phyloP scores from a whole-genome alignment of 2,329 filamentous ascomycete genomes.

The Fusarium nematophilum region DNA sequence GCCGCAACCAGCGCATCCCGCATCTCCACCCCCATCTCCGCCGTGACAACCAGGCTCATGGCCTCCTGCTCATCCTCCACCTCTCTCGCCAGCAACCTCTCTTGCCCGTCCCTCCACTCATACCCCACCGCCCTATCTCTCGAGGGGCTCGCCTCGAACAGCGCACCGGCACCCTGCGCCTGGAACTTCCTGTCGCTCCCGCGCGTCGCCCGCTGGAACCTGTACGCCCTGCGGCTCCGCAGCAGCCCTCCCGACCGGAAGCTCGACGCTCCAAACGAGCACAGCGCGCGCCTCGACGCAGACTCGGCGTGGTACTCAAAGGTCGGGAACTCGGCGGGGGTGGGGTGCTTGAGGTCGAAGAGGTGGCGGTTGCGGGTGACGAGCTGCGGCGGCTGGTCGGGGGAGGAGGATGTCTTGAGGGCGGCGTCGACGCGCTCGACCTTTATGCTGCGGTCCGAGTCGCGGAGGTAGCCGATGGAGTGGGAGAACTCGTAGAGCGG shows the following conservation, averaged over 20 bases:
- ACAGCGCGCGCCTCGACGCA: constrained; percentile 43
- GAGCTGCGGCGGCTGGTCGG: constrained; percentile 39
- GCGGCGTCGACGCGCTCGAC: constrained; percentile 48
- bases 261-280: constrained; percentile 45
- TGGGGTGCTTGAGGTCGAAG: constrained; percentile 50
- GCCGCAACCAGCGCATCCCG: constrained; percentile 51
- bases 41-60: constrained; percentile 47
- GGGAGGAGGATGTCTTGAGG: constrained; percentile 27
- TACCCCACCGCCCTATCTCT: constrained; percentile 42
- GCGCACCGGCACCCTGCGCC: constrained; percentile 25
- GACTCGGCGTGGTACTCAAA: constrained; percentile 50
- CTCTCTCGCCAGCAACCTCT: constrained; percentile 48
- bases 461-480: constrained; percentile 47
- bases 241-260: constrained; percentile 39
- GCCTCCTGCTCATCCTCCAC: constrained; percentile 40
- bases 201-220: constrained; percentile 45
- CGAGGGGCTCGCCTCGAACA: constrained; percentile 46
- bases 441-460: constrained; percentile 46
- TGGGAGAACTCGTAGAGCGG: constrained; percentile 53
- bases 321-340: constrained; percentile 39
- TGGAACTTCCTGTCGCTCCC: constrained; percentile 38
- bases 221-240: constrained; percentile 41
- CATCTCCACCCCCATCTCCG: constrained; percentile 42
- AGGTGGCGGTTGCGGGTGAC: constrained; percentile 47
- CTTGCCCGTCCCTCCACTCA: constrained; percentile 48